phyloP scores from a whole-genome alignment of 2,329 filamentous ascomycete genomes.

The Alternaria rosae region DNA sequence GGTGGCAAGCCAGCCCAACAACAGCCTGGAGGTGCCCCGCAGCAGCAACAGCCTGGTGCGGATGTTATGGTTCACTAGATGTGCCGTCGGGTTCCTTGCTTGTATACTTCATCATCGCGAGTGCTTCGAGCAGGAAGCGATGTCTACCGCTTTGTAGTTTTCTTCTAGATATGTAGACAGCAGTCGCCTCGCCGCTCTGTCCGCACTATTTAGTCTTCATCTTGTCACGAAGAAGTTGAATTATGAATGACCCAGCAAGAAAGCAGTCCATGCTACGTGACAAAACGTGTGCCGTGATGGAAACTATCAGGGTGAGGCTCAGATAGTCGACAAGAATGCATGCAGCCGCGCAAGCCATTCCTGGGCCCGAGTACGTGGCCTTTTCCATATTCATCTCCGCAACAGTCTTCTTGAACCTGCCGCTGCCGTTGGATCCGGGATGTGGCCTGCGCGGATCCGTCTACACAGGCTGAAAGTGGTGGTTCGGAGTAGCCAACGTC shows the following conservation, averaged over 20 bases:
- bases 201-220: slow-evolving; percentile 6
- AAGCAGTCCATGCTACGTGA: not conserved
- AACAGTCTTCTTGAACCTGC: slow-evolving; percentile 22
- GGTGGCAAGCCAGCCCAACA: slow-evolving; percentile 46
- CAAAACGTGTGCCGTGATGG: not conserved
- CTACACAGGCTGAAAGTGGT: slow-evolving; percentile 25
- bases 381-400: slow-evolving; percentile 17
- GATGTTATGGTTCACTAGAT: slow-evolving; percentile 54
- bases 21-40: slow-evolving; percentile 29
- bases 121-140: slow-evolving; percentile 1
- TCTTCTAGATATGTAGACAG: not conserved
- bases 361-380: slow-evolving; percentile 15
- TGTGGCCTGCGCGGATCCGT: slow-evolving; percentile 17
- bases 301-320: not conserved
- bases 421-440: slow-evolving; percentile 9
- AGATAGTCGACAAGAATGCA: not conserved
- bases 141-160: not conserved
- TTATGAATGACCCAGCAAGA: not conserved
- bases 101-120: slow-evolving; percentile 3
- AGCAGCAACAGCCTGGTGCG: slow-evolving; percentile 35
- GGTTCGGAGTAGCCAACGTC: slow-evolving; percentile 26
- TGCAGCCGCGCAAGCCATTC: slow-evolving; percentile 22
- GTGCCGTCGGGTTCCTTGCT: not conserved
- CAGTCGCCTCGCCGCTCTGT: not conserved
- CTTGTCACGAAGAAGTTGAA: not conserved